Base-by-base conservation (phyloP, 306 rosid genomes). In the Corylus americana region DNA sequence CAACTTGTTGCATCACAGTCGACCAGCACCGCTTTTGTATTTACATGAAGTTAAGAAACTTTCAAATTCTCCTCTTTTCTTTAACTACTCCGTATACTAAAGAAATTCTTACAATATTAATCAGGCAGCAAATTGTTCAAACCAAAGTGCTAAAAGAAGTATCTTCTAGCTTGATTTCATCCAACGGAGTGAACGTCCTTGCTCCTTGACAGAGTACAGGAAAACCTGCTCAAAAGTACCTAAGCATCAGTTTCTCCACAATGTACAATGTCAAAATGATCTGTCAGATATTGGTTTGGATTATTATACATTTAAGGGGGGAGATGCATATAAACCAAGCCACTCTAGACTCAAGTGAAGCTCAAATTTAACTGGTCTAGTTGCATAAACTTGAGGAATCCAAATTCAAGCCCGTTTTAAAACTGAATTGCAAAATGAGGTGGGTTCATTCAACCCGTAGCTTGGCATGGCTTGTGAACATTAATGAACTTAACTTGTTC, bases 201-300 rank as follows among this genome's bases (percentile, higher is more conserved):
- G 45, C 29, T 37, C 22, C 64, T 73, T 54, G 77, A 54, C 4
- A 55, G 27, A 39, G 49, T 39, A 7, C 20, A 17, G 51, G 63
- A 54, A 74, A 39, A 51, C 67, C 77, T 55, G 67, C 67, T 48
- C 20, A 39, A 9, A 27, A 73, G 47, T 11, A 74, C 35, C 78
- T 58, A 48, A 59, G 6, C 35, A 74, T 74, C 55, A 74, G 35
- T 31, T 48, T 13, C 17, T 58, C 22, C 13, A 44, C 39, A 18
- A 29, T 10, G 18, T 20, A 13, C 68, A 61, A 47, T 7, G 70
- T 58, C 44, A 17, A 59, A 58, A 61, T 27, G 1, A 47, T 22
- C 29, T 17, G 5, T 7, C 35, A 12, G 54, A 44, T 20, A 42
- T 25, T 58, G 39, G 71, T 22, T 5, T 42, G 5, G 7, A 64